phyloP scores from a whole-genome alignment of 805 yeast genomes.

The Pachysolen tannophilus region DNA sequence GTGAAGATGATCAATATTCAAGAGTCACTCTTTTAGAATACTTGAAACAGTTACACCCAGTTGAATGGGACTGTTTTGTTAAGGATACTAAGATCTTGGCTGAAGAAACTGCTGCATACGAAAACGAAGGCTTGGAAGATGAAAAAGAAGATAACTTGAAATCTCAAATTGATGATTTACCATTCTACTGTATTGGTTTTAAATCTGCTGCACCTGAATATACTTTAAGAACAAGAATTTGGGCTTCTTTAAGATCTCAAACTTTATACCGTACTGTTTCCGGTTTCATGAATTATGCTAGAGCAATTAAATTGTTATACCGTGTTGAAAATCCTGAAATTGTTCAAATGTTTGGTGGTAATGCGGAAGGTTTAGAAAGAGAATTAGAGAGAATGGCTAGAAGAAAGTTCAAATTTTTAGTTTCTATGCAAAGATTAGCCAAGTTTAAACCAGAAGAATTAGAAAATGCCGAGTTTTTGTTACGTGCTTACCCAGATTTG shows the following conservation, averaged over 20 bases:
- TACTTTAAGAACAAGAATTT: constrained; percentile 90
- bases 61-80: constrained; percentile 97
- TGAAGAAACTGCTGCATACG: constrained; percentile 83
- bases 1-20: constrained; percentile 95
- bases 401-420: constrained; percentile 74
- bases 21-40: constrained; percentile 92
- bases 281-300: constrained; percentile 97
- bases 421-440: constrained; percentile 80
- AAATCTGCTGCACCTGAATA: constrained; percentile 97
- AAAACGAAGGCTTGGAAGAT: constrained; percentile 38
- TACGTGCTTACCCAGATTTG: constrained; percentile 78
- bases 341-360: constrained; percentile 98
- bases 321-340: constrained; percentile 93
- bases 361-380: constrained; percentile 91
- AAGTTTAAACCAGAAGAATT: constrained; percentile 66
- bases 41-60: constrained; percentile 89
- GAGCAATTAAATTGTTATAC: constrained; percentile 89
- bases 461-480: constrained; percentile 72
- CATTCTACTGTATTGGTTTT: constrained; percentile 95
- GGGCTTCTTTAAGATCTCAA: constrained; percentile 98
- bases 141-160: constrained; percentile 66
- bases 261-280: constrained; percentile 95
- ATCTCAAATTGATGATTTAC: constrained; percentile 82
- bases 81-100: constrained; percentile 93
- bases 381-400: constrained; percentile 88